A percentile compares a stretch with the other conserved stretches of the same genome.
Conservation (phyloP, 208 protist genomes). For the Crithidia sp. region DNA sequence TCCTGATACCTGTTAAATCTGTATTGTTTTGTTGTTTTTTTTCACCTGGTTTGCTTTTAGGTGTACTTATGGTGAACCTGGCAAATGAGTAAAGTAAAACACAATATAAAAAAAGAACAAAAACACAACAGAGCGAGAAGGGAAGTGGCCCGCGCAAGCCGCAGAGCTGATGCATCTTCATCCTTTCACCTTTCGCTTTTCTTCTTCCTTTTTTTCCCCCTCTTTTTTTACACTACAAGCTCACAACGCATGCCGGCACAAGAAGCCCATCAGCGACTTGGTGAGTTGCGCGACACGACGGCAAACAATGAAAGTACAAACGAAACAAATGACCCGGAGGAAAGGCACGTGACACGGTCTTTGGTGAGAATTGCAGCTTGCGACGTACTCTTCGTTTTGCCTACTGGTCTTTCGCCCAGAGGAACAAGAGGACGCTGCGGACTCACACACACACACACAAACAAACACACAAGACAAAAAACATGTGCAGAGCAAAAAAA, state of each 20-base stretch:
- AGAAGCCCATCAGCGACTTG: too few species aligned
- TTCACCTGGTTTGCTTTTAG: neutral
- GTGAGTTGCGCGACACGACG: neutral
- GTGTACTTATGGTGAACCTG: conserved; percentile 7
- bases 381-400: neutral
- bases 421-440: neutral
- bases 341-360: neutral
- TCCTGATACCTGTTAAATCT: too few species aligned
- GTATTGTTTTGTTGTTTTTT: neutral
- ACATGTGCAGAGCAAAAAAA: too few species aligned
- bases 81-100: conserved; percentile 21
- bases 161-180: too few species aligned
- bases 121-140: neutral
- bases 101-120: neutral
- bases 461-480: conserved; percentile 1
- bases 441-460: conserved; percentile 7
- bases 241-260: too few species aligned
- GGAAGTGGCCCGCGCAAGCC: too few species aligned
- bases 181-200: neutral
- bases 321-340: neutral
- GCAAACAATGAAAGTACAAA: neutral
- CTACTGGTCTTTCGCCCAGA: neutral
- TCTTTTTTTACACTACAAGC: neutral
- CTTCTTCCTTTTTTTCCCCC: neutral
- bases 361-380: neutral